These are phyloP conservation scores for Cichorium intybus DNA, from an alignment of 140 eudicot genomes.

Conservation along the genomic window DNA sequence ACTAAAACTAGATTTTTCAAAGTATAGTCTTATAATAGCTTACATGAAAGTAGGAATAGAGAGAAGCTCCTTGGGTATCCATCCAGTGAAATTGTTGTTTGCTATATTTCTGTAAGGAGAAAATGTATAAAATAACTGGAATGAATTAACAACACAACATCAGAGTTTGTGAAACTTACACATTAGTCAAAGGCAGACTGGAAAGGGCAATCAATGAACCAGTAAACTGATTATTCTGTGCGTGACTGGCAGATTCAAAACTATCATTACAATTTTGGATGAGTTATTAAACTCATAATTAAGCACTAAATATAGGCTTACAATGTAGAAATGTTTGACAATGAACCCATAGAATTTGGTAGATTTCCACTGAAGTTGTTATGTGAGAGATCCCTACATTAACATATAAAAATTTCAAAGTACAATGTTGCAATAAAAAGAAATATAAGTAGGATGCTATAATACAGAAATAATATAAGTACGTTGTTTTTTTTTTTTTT, in stretches of 20 bases:
- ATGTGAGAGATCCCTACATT: slow-evolving; percentile 80
- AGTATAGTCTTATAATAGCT: too few relatives aligned
- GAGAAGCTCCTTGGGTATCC: slow-evolving; percentile 87
- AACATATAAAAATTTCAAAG: slow-evolving; percentile 6
- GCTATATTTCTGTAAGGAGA: slow-evolving; percentile 72
- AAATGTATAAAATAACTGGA: slow-evolving; percentile 6
- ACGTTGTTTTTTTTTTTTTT: background rate
- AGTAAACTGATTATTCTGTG: slow-evolving; percentile 82
- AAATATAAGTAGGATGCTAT: background rate
- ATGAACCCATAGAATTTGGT: slow-evolving; percentile 61
- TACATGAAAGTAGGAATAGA: slow-evolving; percentile 74
- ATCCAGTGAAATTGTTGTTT: slow-evolving; percentile 81
- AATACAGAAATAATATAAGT: background rate
- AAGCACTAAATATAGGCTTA: slow-evolving; percentile 33
- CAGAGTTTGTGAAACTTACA: slow-evolving; percentile 51
- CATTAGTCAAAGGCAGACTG: slow-evolving; percentile 64
- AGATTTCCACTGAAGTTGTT: slow-evolving; percentile 90
- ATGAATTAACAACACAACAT: background rate
- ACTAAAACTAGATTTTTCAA: too few relatives aligned
- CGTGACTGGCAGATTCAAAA: slow-evolving; percentile 42
- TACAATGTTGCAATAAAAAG: background rate
- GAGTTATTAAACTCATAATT: background rate
- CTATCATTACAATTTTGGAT: slow-evolving; percentile 16
- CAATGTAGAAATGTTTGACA: slow-evolving; percentile 81
- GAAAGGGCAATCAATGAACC: slow-evolving; percentile 63